Conservation (phyloP, 257 asterid species). For the Solanum habrochaites region DNA sequence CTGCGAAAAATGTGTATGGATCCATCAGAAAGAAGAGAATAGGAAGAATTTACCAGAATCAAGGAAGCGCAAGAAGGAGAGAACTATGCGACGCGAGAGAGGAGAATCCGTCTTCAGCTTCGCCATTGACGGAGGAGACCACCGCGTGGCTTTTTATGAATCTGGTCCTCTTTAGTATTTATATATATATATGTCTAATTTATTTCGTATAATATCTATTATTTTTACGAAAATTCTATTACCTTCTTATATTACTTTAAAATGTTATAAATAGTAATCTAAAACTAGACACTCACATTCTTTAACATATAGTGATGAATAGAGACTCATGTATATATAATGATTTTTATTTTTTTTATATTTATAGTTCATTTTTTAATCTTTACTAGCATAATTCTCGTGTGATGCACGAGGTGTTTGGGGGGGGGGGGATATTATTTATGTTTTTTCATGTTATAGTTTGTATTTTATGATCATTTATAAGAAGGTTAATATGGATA, state of each 20-base stretch:
- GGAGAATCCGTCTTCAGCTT: conserved; percentile 55
- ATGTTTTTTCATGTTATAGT: not conserved
- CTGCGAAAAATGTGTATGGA: not conserved
- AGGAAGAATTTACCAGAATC: conserved; percentile 32
- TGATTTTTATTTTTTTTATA: not conserved
- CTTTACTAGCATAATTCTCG: not conserved
- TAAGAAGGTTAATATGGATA: too few relatives aligned
- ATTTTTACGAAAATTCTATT: too few relatives aligned
- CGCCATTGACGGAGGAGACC: conserved; percentile 31
- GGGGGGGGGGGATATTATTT: not conserved
- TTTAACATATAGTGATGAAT: too few relatives aligned
- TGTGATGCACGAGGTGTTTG: not conserved
- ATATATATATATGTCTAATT: not conserved
- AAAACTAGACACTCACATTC: not conserved
- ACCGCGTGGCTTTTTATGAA: not conserved
- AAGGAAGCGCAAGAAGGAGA: conserved; percentile 61
- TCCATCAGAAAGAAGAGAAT: not conserved
- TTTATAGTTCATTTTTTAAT: too few relatives aligned
- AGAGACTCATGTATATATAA: too few relatives aligned
- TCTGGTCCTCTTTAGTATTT: not conserved
- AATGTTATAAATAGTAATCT: too few relatives aligned
- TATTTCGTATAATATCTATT: too few relatives aligned
- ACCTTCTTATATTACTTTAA: not conserved
- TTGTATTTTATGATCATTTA: too few relatives aligned
- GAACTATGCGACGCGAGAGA: conserved; percentile 65